Percentiles rank a stretch among this genome's conserved stretches.
Conservation (phyloP, 768 basidiomycete genomes). For the Krasilnikovozyma curviuscula region DNA sequence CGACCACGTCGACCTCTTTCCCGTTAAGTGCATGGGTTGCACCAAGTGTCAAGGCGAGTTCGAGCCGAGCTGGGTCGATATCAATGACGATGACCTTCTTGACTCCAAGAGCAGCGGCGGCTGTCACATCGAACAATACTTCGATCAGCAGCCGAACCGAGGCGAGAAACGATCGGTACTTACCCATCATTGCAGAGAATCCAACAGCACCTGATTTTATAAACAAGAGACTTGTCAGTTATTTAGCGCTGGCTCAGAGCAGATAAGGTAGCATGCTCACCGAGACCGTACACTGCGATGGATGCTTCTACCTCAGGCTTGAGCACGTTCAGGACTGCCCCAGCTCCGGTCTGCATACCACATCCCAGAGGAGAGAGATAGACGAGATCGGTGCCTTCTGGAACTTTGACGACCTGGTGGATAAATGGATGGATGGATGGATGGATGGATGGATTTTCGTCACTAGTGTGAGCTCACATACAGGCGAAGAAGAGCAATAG, state of each 20-base stretch:
- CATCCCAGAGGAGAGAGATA: slow-evolving; percentile 14
- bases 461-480: no score
- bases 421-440: no score
- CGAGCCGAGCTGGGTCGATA: slow-evolving; percentile 8
- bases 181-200: slow-evolving; percentile 1
- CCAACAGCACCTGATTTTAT: neutral
- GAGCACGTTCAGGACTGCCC: slow-evolving; percentile 15
- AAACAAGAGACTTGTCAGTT: slow-evolving; percentile 1
- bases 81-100: slow-evolving; percentile 17
- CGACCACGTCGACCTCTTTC: slow-evolving; percentile 1
- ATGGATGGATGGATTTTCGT: no score
- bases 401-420: no score
- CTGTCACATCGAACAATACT: slow-evolving; percentile 16
- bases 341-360: slow-evolving; percentile 16
- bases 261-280: no score
- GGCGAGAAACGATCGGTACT: slow-evolving; percentile 8
- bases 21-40: slow-evolving; percentile 15
- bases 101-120: slow-evolving; percentile 10
- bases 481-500: no score
- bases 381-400: slow-evolving; percentile 6
- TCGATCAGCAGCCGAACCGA: slow-evolving; percentile 18
- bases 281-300: no score
- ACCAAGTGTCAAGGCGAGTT: slow-evolving; percentile 14
- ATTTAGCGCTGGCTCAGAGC: neutral
- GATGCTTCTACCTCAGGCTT: no score